Base-by-base conservation (phyloP, 2,329 filamentous ascomycete genomes). In the Neoarthrinium moseri region DNA sequence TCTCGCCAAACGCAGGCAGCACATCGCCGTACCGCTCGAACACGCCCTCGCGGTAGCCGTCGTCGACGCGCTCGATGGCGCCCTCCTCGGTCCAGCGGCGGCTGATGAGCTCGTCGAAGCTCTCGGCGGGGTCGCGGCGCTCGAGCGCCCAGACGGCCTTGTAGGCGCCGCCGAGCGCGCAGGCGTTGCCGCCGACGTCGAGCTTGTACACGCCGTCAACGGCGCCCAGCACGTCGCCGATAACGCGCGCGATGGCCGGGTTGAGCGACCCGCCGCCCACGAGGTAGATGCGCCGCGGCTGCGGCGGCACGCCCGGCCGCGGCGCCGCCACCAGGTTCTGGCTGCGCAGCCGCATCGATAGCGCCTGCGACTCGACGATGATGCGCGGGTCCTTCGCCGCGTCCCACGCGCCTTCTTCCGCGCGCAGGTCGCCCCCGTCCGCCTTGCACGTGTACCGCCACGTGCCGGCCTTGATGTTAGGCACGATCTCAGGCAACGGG, bases 121-220 rank as follows among this genome's bases (percentile, higher is more conserved):
- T 89, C 77, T 95, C 84, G 15, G 73, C 76, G n/a, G n/a, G n/a
- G 2, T 70, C 59, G 0, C 56, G 64, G 38, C 88, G 73, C 73
- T 94, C 90, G 45, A 90, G 74, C 1, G 87, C 91, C 94, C 94
- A 99, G 0, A 95, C 84, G 12, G 94, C 92, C 71, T 97, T 97
- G 70, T 97, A 96, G 21, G 92, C 92, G 6, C 90, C 90, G 12
- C 94, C 94, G 12, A 97, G 71, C 10, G 92, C 94, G 69, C 94
- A 99, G 3, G 94, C 92, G 69, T 95, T 96, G 21, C 91, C 91
- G 21, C 94, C 92, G 5, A 97, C 90, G 62, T 97, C 91, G 12
- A 99, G 81, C 68, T 87, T 88, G 71, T 90, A 99, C 21, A 97
- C 89, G 20, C 94, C 94, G 52, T 97, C 94, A 3, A 78, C 80